Percentiles rank a stretch among this genome's conserved stretches.
phyloP scores from a whole-genome alignment of 1,139 yeast species.

The Yamadazyma epiphylla region DNA sequence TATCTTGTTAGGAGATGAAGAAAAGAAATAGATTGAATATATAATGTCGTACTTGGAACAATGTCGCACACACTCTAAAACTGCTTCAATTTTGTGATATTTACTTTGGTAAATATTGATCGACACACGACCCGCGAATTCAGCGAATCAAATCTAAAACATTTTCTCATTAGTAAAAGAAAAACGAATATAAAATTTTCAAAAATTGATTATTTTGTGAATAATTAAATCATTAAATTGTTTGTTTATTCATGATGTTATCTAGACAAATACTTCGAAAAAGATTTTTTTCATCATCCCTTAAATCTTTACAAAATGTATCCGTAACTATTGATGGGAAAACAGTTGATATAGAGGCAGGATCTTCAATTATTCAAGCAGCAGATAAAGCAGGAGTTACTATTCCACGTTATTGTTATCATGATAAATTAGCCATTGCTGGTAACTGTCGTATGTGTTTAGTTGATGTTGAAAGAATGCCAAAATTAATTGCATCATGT shows the following conservation, averaged over 20 bases:
- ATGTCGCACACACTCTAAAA: neutral
- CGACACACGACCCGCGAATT: constrained; percentile 4
- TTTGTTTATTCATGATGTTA: too few relatives aligned
- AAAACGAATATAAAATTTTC: constrained; percentile 1
- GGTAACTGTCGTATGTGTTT: constrained; percentile 95
- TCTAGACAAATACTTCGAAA: constrained; percentile 22
- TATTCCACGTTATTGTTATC: constrained; percentile 88
- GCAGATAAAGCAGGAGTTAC: constrained; percentile 89
- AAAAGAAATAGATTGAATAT: constrained; percentile 9
- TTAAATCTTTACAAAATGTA: constrained; percentile 51
- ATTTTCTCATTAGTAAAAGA: constrained; percentile 21
- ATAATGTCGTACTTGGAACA: neutral
- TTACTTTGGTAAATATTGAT: too few relatives aligned
- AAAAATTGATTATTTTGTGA: neutral
- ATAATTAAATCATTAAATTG: too few relatives aligned
- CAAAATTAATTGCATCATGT: constrained; percentile 87
- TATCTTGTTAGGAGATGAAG: constrained; percentile 24
- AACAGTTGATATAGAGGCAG: constrained; percentile 76
- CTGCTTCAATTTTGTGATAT: neutral
- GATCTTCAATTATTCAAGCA: constrained; percentile 86
- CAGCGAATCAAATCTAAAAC: constrained; percentile 33
- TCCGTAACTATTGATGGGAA: constrained; percentile 77
- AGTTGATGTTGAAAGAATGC: constrained; percentile 87
- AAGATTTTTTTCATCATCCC: constrained; percentile 27
- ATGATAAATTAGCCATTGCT: constrained; percentile 88